phyloP scores from a whole-genome alignment of 106 monocot species.

The Dendrobium nobile region DNA sequence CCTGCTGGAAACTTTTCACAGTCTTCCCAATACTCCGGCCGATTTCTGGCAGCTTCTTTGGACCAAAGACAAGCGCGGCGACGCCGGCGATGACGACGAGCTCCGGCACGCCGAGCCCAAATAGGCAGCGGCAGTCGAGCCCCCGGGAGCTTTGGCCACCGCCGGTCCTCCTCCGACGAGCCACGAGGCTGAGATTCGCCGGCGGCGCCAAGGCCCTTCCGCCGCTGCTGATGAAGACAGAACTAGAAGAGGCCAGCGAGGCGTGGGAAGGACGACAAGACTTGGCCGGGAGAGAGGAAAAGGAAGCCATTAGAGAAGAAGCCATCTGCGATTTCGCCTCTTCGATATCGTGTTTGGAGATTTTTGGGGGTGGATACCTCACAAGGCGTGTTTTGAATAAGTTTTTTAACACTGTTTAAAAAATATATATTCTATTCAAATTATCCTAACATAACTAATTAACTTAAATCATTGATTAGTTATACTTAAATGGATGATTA shows the following conservation, averaged over 20 bases:
- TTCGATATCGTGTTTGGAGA: background rate
- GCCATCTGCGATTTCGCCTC: constrained; percentile 13
- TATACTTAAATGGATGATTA: no score
- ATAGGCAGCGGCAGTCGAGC: constrained; percentile 56
- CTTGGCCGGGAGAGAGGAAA: background rate
- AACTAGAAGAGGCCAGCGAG: constrained; percentile 15
- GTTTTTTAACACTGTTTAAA: no score
- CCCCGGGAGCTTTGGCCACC: constrained; percentile 10
- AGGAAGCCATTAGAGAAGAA: constrained; percentile 23
- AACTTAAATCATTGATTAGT: no score
- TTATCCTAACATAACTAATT: no score
- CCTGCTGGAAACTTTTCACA: constrained; percentile 95
- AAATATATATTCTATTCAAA: no score
- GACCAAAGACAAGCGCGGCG: constrained; percentile 82
- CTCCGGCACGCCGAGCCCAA: constrained; percentile 95
- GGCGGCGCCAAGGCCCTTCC: background rate
- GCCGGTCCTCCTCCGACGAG: background rate
- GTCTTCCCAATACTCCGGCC: constrained; percentile 89
- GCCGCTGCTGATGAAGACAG: constrained; percentile 13
- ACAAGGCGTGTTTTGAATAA: no score
- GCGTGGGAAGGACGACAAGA: constrained; percentile 11
- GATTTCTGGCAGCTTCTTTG: constrained; percentile 87
- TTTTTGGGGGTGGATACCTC: background rate
- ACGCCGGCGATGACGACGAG: constrained; percentile 93
- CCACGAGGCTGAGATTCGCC: background rate